Evolutionary conservation across 2,329 filamentous ascomycete species (phyloP), one percentile per base, ranked within the genome.

Genomic region (Ceratocystis cubensis): DNA sequence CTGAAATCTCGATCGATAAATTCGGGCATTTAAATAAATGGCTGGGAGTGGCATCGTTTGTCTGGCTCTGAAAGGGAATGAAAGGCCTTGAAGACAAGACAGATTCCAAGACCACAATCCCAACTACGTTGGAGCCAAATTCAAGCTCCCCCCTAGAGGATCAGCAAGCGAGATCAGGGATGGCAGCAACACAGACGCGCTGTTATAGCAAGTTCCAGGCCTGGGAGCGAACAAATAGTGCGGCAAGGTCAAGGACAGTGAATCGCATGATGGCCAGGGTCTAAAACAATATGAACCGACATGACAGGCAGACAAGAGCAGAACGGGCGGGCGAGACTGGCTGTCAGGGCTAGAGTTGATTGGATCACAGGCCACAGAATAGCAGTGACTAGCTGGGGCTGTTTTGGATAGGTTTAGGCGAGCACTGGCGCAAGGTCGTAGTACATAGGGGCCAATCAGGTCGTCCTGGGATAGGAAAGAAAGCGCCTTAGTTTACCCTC

Each of bases 131-230:
- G 6, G 28, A 33, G 17, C 53, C 37, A 33, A 30, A 15, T 33
- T 13, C 46, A 37, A 53, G 48, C 33, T 33, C 6, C 53, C 53
- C 53, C 28, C 53, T 59, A 59, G 28, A 17, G 53, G 53, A 59
- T 59, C 53, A n/a, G 25, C 25, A 33, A 59, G 53, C 53, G 53
- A 59, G 25, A 59, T 59, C 53, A 59, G 53, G 53, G 53, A 15
- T 59, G 53, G 28, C 53, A 59, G 53, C 17, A 33, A 33, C 53
- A 59, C 53, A 59, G 53, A 33, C 53, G 53, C 53, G 53, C 53
- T 59, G 22, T 59, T 59, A 25, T 59, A 59, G 53, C 13, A 17
- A 37, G 28, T 59, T 22, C n/a, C 46, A 25, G 22, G 28, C 53
- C 28, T 59, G 53, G 37, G 28, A 59, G 17, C 46, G 46, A n/a